phyloP scores from a whole-genome alignment of 148 eudicot species.

The Vaccinium vitisidaea region DNA sequence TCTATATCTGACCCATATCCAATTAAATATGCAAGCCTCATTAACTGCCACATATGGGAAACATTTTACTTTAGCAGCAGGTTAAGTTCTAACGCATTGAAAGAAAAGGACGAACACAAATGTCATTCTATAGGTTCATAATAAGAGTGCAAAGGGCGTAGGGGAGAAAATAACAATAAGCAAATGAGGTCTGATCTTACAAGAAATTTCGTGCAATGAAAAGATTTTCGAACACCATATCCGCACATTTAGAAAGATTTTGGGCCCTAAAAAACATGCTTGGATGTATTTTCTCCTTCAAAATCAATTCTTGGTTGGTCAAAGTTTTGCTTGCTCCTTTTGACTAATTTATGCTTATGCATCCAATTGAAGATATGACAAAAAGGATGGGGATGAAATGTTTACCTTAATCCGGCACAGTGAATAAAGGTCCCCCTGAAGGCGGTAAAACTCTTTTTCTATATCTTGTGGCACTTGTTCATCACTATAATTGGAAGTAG shows the following conservation, averaged over 20 bases:
- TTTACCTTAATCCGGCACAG: conserved; percentile 84
- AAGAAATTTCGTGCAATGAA: background rate
- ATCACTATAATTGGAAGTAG: conserved; percentile 65
- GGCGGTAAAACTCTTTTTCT: conserved; percentile 88
- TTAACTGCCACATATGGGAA: conserved; percentile 58
- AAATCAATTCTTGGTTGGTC: background rate
- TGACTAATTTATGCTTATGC: background rate
- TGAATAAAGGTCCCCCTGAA: conserved; percentile 85
- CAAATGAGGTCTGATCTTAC: background rate
- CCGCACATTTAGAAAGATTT: background rate
- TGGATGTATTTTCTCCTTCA: conserved; percentile 3
- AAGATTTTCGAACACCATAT: background rate
- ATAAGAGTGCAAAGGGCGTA: background rate
- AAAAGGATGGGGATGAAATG: background rate
- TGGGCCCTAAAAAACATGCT: background rate
- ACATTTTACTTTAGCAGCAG: conserved; percentile 20
- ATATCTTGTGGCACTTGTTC: conserved; percentile 68
- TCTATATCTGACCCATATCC: conserved; percentile 85
- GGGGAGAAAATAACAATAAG: background rate
- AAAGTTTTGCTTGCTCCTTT: background rate
- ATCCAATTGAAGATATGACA: background rate
- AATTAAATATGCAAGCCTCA: conserved; percentile 93
- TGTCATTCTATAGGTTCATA: background rate
- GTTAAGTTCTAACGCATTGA: conserved; percentile 4
- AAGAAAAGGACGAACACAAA: background rate